These are phyloP conservation scores for Globisporangium nodosum DNA, from an alignment of 352 stramenopile species.

Conservation along the genomic window DNA sequence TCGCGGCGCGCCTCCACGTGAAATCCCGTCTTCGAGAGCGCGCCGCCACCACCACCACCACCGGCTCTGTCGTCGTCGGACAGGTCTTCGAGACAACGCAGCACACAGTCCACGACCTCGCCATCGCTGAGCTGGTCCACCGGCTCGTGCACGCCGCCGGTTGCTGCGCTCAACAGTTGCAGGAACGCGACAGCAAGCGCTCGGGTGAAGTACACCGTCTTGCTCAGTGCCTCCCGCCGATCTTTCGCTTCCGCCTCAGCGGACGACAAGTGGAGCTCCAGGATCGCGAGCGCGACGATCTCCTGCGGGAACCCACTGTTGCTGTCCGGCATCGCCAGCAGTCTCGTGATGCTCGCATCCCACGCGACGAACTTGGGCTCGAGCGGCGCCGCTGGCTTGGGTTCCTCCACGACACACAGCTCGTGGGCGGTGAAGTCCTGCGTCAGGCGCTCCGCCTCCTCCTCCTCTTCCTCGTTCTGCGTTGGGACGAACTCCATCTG, in stretches of 20 bases:
- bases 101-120: background rate
- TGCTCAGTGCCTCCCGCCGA: constrained; percentile 8
- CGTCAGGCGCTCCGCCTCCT: constrained; percentile 41
- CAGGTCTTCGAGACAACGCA: background rate
- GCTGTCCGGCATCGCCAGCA: constrained; percentile 19
- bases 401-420: constrained; percentile 11
- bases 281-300: constrained; percentile 27
- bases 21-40: constrained; percentile 7
- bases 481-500: constrained; percentile 30
- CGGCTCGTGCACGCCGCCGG: no score
- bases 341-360: constrained; percentile 28
- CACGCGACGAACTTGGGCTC: constrained; percentile 18
- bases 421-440: constrained; percentile 39
- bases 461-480: constrained; percentile 19
- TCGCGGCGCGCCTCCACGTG: constrained; percentile 30
- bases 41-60: background rate
- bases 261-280: constrained; percentile 15
- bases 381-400: constrained; percentile 1
- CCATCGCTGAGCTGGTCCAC: background rate
- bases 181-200: constrained; percentile 18
- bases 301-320: constrained; percentile 19
- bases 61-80: background rate
- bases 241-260: constrained; percentile 3
- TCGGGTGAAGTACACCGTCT: constrained; percentile 38
- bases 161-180: background rate